These are phyloP conservation scores for Pterocarpus santalinus DNA, from an alignment of 306 rosid genomes.

Conservation along the genomic window DNA sequence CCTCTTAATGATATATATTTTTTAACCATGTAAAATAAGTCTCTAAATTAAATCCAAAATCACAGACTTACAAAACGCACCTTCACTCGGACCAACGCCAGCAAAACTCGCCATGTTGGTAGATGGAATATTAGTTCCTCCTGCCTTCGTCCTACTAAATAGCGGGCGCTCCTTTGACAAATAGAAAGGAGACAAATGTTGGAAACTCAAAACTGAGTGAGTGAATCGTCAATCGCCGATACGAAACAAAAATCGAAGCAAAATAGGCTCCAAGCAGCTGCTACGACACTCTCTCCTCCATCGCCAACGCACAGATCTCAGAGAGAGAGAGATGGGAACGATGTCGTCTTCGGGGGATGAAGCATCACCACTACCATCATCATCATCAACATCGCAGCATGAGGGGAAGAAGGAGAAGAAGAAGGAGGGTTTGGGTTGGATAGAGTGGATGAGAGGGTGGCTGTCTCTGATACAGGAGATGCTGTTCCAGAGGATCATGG, in stretches of 20 bases:
- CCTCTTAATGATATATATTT: too few species aligned
- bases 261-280: too few species aligned
- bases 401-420: conserved; percentile 45
- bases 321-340: conserved; percentile 56
- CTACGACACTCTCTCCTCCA: too few species aligned
- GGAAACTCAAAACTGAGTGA: neutral
- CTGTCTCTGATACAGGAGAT: conserved; percentile 65
- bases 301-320: conserved; percentile 40
- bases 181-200: too few species aligned
- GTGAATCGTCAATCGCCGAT: neutral
- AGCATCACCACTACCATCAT: neutral
- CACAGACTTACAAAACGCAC: too few species aligned
- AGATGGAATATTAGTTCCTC: too few species aligned
- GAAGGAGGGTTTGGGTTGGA: conserved; percentile 83
- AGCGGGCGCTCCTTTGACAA: too few species aligned
- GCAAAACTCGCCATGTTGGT: too few species aligned
- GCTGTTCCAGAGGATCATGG: conserved; percentile 88
- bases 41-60: too few species aligned
- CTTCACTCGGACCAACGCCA: too few species aligned
- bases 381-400: neutral
- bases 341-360: conserved; percentile 55
- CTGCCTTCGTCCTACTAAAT: too few species aligned
- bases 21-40: too few species aligned
- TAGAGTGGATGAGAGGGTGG: conserved; percentile 92
- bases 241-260: neutral